Percentiles rank a stretch among this genome's conserved stretches.
Conservation (phyloP, 1,284 basidiomycete species). For the Thecaphora thlaspeos region DNA sequence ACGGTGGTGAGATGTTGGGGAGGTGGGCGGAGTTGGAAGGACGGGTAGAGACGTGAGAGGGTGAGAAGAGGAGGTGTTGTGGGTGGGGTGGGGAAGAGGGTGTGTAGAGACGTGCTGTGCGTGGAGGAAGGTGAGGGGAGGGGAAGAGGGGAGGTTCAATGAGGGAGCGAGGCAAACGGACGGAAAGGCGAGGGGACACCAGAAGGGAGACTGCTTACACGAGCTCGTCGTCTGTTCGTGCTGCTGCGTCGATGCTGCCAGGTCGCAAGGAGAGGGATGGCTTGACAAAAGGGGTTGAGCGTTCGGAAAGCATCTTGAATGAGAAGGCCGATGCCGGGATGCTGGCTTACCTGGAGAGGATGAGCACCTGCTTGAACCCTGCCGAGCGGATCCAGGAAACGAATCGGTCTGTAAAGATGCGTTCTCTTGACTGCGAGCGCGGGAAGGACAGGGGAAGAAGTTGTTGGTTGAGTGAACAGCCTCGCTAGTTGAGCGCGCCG, state of each 20-base stretch:
- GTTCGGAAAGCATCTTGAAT: not conserved
- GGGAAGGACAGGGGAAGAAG: not conserved
- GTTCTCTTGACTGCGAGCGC: conserved; percentile 2
- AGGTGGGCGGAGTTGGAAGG: conserved; percentile 1
- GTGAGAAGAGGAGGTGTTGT: conserved; percentile 4
- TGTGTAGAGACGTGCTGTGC: conserved; percentile 7
- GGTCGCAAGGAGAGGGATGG: no score
- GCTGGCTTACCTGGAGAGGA: conserved; percentile 11
- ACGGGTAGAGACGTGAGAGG: conserved; percentile 1
- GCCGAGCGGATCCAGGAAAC: conserved; percentile 16
- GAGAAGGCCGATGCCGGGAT: not conserved
- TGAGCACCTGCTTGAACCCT: conserved; percentile 9
- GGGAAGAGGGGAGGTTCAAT: not conserved
- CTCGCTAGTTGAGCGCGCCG: no score
- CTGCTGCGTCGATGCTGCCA: conserved; percentile 43
- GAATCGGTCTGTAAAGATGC: conserved; percentile 7
- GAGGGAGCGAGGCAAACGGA: conserved; percentile 5
- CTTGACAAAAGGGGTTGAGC: no score
- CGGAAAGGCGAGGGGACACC: conserved; percentile 6
- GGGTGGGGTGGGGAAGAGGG: conserved; percentile 16
- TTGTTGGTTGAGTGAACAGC: conserved; percentile 7
- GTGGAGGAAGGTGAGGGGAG: not conserved
- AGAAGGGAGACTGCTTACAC: not conserved
- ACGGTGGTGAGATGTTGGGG: not conserved
- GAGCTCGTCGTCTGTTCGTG: conserved; percentile 41